Conservation (phyloP, 164 flowering plant genomes). For the Vitis vinifera region ASM3070453v1 NC_081810.1:14505001-14505500, state of each 20-base stretch:
- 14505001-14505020: slow-evolving; percentile 67
- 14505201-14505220: slow-evolving; percentile 28
- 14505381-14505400: slow-evolving; percentile 50
- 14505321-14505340: slow-evolving; percentile 59
- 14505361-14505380: slow-evolving; percentile 61
- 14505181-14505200: slow-evolving; percentile 34
- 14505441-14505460: slow-evolving; percentile 29
- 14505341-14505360: slow-evolving; percentile 68
- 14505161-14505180: slow-evolving; percentile 28
- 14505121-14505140: slow-evolving; percentile 7
- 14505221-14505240: slow-evolving; percentile 36
- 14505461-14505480: slow-evolving; percentile 29
- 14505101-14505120: slow-evolving; percentile 15
- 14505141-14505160: too few relatives aligned
- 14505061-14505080: slow-evolving; percentile 18
- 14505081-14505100: slow-evolving; percentile 5
- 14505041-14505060: slow-evolving; percentile 20
- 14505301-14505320: slow-evolving; percentile 75
- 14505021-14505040: slow-evolving; percentile 43
- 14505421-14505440: slow-evolving; percentile 44
- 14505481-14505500: slow-evolving; percentile 38
- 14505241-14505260: slow-evolving; percentile 48
- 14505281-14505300: slow-evolving; percentile 81
- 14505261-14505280: slow-evolving; percentile 90
- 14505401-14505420: slow-evolving; percentile 27